Base-by-base conservation (phyloP, 2,329 filamentous ascomycete genomes). In the Cladosporium oxysporum region DNA sequence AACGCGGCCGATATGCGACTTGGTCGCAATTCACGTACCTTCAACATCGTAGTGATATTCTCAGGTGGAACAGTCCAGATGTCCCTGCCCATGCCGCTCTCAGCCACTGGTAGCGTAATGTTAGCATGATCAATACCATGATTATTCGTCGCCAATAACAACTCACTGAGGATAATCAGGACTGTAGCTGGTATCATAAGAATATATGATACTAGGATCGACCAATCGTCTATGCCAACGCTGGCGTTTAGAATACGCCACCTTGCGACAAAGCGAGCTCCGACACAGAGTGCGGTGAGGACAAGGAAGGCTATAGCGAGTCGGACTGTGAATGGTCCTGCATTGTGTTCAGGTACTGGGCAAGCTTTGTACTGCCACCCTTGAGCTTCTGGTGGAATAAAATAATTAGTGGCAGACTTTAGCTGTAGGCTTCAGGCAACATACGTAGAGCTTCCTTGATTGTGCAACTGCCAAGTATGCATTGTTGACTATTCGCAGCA, bases 311-410 rank as follows among this genome's bases (percentile, higher is more conserved):
- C 35, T n/a, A 59, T 44, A 12, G n/a, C 57, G 23, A 59, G 35
- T 41, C 57, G 33, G 14, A 18, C 14, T 29, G 57, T 59, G 1
- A 44, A 18, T 8, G 35, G 33, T 7, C 57, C 57, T 29, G 35
- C 57, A 16, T 59, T 59, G 23, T 59, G 57, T 23, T 59, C 57
- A 18, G n/a, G n/a, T 23, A 44, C 57, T n/a, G 57, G 57, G 7
- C 57, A 59, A 4, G 23, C 18, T 29, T 59, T 59, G 21, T 26
- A 16, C 35, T 59, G 33, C 57, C 57, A 59, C n/a, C 33, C 41
- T 44, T 44, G 57, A 44, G 57, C 57, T 23, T 5, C 57, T 59
- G 23, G 12, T 37, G 12, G 5, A 1, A 41, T 23, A n/a, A 35
- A 1, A 41, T 23, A 29, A 35, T 59, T 16, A 59, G 57, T 12